Evolutionary conservation across 1,139 yeast species (phyloP), one percentile per base, ranked within the genome.

Genomic region (Kurtzmaniella quercitrusa): DNA sequence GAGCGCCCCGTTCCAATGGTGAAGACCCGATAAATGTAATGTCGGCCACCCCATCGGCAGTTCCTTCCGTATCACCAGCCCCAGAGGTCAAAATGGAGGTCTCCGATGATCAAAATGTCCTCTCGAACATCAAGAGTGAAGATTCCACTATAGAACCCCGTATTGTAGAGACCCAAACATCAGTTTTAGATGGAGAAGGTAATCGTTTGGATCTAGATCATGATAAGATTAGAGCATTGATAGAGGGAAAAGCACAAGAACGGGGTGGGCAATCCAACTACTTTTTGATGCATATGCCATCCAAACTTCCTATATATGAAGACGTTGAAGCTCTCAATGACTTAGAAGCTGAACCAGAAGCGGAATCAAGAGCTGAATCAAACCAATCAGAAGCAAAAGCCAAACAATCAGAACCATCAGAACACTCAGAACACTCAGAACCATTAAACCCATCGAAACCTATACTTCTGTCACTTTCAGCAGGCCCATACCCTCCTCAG

Each of bases 211-310:
- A 18, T 16, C 21, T 16, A 6, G 38, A 34, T 17, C 38, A 34
- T 59, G 10, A 48, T 57, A n/a, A 77, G 71, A 47, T 67, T 68
- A 48, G 43, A 43, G 36, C 21, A 45, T 41, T 46, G 41, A 27
- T 17, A 39, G 19, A 27, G 16, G 40, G 38, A 18, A 21, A 19
- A 14, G 25, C 14, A 10, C 19, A 40, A 19, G n/a, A n/a, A n/a
- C n/a, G n/a, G 11, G 25, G 23, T n/a, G n/a, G 34, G 15, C 31
- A 41, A 33, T n/a, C 47, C 34, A 52, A 52, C 25, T 70, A 77
- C 47, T 65, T 84, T 48, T 69, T 87, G 42, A 65, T 89, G 53
- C 96, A 90, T 57, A 65, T 90, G 46, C 96, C 96, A 5, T 75
- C 79, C 34, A 63, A 76, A 14, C 63, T 86, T 44, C 96, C 96